Evolutionary conservation across 1,139 yeast genomes (phyloP), one percentile per base, ranked within the genome.

Genomic region (Taphrina communis): DNA sequence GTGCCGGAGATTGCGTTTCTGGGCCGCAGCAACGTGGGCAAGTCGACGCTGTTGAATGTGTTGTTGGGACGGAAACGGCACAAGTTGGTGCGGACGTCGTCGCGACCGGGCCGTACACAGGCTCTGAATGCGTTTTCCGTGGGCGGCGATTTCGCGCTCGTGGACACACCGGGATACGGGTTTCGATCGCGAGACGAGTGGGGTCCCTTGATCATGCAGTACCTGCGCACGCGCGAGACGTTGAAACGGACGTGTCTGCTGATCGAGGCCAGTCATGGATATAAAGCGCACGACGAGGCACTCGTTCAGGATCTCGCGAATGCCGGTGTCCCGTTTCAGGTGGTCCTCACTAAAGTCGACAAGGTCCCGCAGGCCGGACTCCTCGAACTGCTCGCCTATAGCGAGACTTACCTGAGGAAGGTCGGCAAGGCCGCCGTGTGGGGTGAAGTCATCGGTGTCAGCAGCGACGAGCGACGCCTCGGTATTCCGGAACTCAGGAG

Each of bases 101-200:
- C 57, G 35, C n/a, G 41, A 48, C 62, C 68, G 31, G 68, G 68
- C 19, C 63, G 51, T 12, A 65, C 68, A n/a, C 48, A 57, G 42
- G 38, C 55, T 36, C 63, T 65, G 36, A 65, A 65, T 35, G 68
- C 48, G n/a, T 65, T 65, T 42, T n/a, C 46, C 9, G 68, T 65
- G 17, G 68, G 63, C 21, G 42, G 61, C n/a, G 51, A 41, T 2
- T 6, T 65, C 9, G 17, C 39, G 12, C 58, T 65, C 36, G 63
- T 65, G 25, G 68, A 65, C 50, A 42, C 68, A 6, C 68, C 68
- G 11, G 68, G 68, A 3, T 65, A 65, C 53, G 68, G 68, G 51
- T 65, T 19, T 52, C 52, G 60, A 12, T 44, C 57, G 31, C n/a
- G 61, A 9, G 63, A 42, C 12, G 48, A n/a, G 21, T 57, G 61